These are phyloP conservation scores for Dimargaris xerosporica DNA, from an alignment of 192 early-diverging fungal genomes.

Conservation along the genomic window DNA sequence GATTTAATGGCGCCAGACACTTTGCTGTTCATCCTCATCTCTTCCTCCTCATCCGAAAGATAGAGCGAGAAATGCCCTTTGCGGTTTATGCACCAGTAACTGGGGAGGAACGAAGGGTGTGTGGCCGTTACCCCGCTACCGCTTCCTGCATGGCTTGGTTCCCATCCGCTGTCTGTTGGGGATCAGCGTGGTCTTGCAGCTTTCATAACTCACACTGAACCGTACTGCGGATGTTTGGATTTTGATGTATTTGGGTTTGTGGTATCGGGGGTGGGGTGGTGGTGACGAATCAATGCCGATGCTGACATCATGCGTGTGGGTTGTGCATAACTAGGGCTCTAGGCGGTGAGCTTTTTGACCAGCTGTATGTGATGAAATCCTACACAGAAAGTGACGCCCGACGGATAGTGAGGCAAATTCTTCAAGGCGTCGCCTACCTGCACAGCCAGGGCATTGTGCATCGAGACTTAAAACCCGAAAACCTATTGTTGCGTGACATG, in stretches of 20 bases:
- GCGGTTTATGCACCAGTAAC: no score
- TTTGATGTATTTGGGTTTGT: no score
- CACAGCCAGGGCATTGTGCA: constrained; percentile 80
- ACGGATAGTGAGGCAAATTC: constrained; percentile 56
- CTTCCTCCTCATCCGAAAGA: no score
- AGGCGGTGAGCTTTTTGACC: constrained; percentile 95
- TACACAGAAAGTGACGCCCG: constrained; percentile 74
- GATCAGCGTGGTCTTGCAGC: neutral
- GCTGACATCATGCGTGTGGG: constrained; percentile 20
- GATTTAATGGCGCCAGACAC: neutral
- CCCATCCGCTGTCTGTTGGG: neutral
- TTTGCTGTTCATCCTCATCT: neutral
- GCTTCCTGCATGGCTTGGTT: neutral
- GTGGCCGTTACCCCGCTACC: no score
- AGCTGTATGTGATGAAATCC: constrained; percentile 50
- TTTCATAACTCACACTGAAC: neutral
- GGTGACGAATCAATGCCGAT: no score
- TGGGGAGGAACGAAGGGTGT: no score
- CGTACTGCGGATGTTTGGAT: no score
- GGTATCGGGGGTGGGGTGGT: no score
- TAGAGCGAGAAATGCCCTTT: no score
- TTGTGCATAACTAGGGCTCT: constrained; percentile 36
- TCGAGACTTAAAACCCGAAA: constrained; percentile 62
- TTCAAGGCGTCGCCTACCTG: constrained; percentile 66
- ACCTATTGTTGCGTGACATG: constrained; percentile 48